phyloP scores from a whole-genome alignment of 768 basidiomycete genomes.

The Naganishia friedmannii region DNA sequence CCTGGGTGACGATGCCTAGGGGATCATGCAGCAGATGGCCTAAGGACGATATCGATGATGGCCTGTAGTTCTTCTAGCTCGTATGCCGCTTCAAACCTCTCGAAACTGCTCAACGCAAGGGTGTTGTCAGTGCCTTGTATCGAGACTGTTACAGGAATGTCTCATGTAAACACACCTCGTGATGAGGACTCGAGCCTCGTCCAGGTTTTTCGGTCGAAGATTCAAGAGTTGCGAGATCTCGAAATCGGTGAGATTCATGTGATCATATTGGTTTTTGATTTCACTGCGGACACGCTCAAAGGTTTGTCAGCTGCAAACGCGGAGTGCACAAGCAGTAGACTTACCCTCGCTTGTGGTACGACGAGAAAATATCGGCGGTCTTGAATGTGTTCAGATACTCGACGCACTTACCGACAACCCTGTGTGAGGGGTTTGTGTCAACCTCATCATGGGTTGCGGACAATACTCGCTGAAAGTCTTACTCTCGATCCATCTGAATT shows the following conservation, averaged over 20 bases:
- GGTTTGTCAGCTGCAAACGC: not conserved
- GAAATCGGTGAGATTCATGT: slow-evolving; percentile 23
- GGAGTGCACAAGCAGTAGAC: not conserved
- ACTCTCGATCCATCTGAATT: slow-evolving; percentile 23
- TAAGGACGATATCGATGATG: slow-evolving; percentile 20
- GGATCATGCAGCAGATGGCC: slow-evolving; percentile 9
- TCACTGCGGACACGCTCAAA: not conserved
- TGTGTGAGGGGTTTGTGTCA: not conserved
- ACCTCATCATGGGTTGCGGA: not conserved
- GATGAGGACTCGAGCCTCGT: slow-evolving; percentile 25
- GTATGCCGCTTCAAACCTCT: slow-evolving; percentile 6
- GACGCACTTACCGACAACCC: slow-evolving; percentile 18
- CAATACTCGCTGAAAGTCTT: not conserved
- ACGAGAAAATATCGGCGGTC: slow-evolving; percentile 22
- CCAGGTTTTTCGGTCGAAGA: slow-evolving; percentile 19
- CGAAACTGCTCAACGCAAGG: slow-evolving; percentile 1
- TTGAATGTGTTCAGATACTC: slow-evolving; percentile 23
- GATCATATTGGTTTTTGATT: slow-evolving; percentile 16
- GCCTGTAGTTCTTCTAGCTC: slow-evolving; percentile 13
- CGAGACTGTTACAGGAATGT: no score
- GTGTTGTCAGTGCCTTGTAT: no score
- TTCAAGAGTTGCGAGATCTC: slow-evolving; percentile 28
- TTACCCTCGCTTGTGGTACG: slow-evolving; percentile 21
- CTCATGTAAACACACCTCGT: slow-evolving; percentile 6
- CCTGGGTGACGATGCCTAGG: not conserved